Conservation (phyloP, 2,329 filamentous ascomycete genomes). For the Dothidotthia symphoricarpi region DNA sequence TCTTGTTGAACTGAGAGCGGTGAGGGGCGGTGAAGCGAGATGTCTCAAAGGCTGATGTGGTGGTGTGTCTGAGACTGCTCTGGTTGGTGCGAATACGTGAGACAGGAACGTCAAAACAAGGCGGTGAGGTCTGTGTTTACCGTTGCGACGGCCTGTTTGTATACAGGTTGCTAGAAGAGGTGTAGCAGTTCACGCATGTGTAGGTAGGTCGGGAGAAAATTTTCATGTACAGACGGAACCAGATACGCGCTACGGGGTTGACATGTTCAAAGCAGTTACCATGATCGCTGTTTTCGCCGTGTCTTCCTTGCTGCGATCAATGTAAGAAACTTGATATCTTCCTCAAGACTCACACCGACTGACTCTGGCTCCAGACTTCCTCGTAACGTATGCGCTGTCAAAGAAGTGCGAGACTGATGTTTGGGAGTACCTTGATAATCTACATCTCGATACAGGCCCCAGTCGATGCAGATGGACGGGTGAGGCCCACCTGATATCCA, state of each 20-base stretch:
- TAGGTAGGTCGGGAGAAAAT: constrained; percentile 18
- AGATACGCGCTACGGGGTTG: constrained; percentile 10
- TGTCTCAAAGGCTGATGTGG: constrained; percentile 20
- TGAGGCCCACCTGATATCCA: constrained; percentile 20
- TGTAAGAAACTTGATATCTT: constrained; percentile 5
- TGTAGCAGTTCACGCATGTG: constrained; percentile 15
- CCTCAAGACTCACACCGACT: constrained; percentile 7
- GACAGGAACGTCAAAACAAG: constrained; percentile 25
- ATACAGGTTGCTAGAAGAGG: constrained; percentile 20
- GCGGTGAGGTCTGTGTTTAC: constrained; percentile 26
- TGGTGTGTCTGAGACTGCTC: constrained; percentile 26
- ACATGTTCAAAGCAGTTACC: constrained; percentile 2
- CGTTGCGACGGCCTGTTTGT: constrained; percentile 5
- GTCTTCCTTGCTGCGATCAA: constrained; percentile 12
- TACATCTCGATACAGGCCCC: constrained; percentile 5
- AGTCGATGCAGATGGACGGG: constrained; percentile 18
- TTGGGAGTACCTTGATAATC: constrained; percentile 9
- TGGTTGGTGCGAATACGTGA: constrained; percentile 28
- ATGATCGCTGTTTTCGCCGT: constrained; percentile 1
- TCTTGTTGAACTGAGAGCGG: constrained; percentile 26
- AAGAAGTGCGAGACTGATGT: constrained; percentile 5
- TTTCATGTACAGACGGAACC: constrained; percentile 12
- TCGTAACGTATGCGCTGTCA: constrained; percentile 10
- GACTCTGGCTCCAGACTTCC: constrained; percentile 5
- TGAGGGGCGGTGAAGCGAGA: constrained; percentile 36